Base-by-base conservation (phyloP, 2,329 filamentous ascomycete genomes). In the Clonostachys rosea region DNA sequence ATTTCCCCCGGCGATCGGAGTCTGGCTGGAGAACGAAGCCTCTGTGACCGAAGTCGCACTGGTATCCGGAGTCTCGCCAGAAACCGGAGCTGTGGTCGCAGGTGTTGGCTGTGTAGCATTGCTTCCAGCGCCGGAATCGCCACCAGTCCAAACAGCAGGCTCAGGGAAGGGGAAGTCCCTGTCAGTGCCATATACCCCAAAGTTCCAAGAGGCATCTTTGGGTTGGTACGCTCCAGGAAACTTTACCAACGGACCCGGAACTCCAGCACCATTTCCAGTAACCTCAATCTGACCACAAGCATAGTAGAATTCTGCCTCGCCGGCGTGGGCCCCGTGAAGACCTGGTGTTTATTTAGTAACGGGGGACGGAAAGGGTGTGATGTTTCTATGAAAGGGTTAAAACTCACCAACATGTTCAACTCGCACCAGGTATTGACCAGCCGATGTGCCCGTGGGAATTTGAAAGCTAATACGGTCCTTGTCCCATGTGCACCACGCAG, bases 381-480 rank as follows among this genome's bases (percentile, higher is more conserved):
- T 30, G 10, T 30, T 30, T 3, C 9, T 30, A 30, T 30, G 2
- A 4, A 3, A 30, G 24, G 24, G 24, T 30, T 30, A 30, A 2
- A 30, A 30, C 24, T 30, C 13, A 52, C 60, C 62, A 41, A 65
- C 57, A 42, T 64, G 57, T 54, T 65, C 61, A 44, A 55, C 58
- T 46, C 62, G 57, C 42, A 58, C 45, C 16, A 58, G 54, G 47
- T 58, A 58, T 44, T 58, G 48, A 24, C 55, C 55, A 17, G 52
- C 40, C 24, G 49, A 44, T n/a, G 56, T 47, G 41, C 49, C 46
- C 16, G 46, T 18, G 20, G 55, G 55, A 14, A 57, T 45, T 10
- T 51, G 52, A 43, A 55, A 52, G 43, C 47, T 49, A 13, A 58
- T 51, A 13, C 54, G 57, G 37, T 50, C 46, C 47, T 45, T 50